Conservation (phyloP, 1,139 yeast species). For the Kluyveromyces marxianus region DNA sequence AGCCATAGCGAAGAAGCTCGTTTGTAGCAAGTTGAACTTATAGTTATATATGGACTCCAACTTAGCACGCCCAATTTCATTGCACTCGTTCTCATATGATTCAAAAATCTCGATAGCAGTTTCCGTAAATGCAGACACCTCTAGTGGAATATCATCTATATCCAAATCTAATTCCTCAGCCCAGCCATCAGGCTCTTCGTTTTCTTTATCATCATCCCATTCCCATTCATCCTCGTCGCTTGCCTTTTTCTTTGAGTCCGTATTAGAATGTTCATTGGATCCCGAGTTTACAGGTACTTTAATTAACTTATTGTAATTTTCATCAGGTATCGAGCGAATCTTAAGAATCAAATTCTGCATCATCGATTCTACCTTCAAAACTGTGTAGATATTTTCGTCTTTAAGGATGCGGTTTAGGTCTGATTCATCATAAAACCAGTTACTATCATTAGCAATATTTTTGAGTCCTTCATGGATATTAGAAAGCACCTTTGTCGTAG, state of each 20-base stretch:
- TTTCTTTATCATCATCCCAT: constrained; percentile 19
- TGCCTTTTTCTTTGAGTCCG: neutral
- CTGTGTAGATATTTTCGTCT: constrained; percentile 19
- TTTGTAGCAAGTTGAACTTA: constrained; percentile 26
- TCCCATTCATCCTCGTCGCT: constrained; percentile 16
- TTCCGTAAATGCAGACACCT: constrained; percentile 17
- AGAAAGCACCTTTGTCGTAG: constrained; percentile 8
- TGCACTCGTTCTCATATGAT: constrained; percentile 13
- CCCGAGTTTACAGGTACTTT: neutral
- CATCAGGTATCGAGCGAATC: constrained; percentile 10
- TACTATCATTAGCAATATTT: constrained; percentile 9
- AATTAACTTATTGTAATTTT: constrained; percentile 1
- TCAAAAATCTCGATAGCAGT: constrained; percentile 10
- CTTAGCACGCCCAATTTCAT: constrained; percentile 10
- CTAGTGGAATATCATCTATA: constrained; percentile 12
- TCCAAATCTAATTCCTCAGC: constrained; percentile 21
- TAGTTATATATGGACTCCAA: constrained; percentile 10
- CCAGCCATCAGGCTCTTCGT: constrained; percentile 15
- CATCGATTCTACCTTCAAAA: constrained; percentile 20
- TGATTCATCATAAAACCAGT: constrained; percentile 16
- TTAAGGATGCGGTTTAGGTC: constrained; percentile 17
- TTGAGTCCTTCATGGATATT: constrained; percentile 12
- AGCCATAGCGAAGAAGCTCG: constrained; percentile 23
- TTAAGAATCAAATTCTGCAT: constrained; percentile 15
- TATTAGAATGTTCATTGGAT: too few relatives aligned